These are phyloP conservation scores for Diaporthe sp. DNA, from an alignment of 2,329 filamentous ascomycete genomes.

Conservation along the genomic window DNA sequence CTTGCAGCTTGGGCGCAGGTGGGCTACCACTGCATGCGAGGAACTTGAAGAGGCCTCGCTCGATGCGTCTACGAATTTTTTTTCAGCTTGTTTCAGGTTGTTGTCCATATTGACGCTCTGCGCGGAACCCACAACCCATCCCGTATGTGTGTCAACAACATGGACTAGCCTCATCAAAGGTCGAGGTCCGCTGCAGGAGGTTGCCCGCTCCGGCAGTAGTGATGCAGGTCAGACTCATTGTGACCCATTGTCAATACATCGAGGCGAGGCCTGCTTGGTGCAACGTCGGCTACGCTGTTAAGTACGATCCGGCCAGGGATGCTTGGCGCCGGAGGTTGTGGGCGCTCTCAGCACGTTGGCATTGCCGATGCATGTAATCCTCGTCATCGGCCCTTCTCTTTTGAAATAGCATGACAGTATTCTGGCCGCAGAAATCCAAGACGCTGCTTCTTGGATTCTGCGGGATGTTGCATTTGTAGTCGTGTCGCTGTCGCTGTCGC, in stretches of 20 bases:
- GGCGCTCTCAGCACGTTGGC: background rate
- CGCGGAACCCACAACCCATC: background rate
- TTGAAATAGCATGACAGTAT: conserved; percentile 9
- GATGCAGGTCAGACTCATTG: conserved; percentile 26
- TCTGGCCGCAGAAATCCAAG: background rate
- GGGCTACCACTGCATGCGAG: conserved; percentile 28
- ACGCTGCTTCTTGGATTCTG: background rate
- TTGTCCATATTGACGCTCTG: background rate
- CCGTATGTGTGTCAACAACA: background rate
- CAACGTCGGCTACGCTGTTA: conserved; percentile 26
- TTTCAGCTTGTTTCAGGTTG: conserved; percentile 36
- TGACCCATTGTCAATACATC: conserved; percentile 4
- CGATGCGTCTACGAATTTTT: background rate
- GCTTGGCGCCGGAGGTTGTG: background rate
- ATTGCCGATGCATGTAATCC: conserved; percentile 29
- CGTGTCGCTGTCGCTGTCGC: background rate
- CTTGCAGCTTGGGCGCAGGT: conserved; percentile 26
- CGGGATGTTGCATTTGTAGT: background rate
- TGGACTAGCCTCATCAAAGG: background rate
- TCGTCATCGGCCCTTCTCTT: conserved; percentile 27
- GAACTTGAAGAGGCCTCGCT: conserved; percentile 39
- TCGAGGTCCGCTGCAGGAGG: background rate
- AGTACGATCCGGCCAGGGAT: conserved; percentile 19
- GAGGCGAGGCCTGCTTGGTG: conserved; percentile 14
- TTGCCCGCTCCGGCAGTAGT: conserved; percentile 20